Conservation (phyloP, 2,329 filamentous ascomycete genomes). For the Ceratocystis cubensis region DNA sequence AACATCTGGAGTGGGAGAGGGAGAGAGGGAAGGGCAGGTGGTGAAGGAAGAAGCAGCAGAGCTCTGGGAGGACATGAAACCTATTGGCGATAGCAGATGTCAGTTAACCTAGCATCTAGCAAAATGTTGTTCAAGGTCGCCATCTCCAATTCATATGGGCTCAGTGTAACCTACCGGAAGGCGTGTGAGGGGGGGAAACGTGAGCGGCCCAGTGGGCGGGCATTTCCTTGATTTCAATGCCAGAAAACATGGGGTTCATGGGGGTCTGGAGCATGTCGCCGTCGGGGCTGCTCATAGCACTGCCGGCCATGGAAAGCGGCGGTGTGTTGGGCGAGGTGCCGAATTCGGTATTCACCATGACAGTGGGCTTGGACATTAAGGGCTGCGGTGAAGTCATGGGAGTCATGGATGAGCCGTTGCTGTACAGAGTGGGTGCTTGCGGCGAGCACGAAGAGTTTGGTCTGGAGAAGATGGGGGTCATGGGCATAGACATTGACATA, state of each 20-base stretch:
- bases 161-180: conserved; percentile 52
- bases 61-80: conserved; percentile 20
- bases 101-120: too few species aligned
- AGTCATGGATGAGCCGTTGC: conserved; percentile 49
- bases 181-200: conserved; percentile 75
- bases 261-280: conserved; percentile 72
- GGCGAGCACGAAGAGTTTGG: conserved; percentile 55
- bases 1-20: conserved; percentile 58
- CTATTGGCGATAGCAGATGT: not conserved
- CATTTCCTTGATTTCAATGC: conserved; percentile 42
- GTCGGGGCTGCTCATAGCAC: conserved; percentile 74
- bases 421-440: conserved; percentile 40
- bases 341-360: conserved; percentile 57
- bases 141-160: not conserved
- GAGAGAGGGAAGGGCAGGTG: conserved; percentile 73
- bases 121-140: too few species aligned
- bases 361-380: conserved; percentile 58
- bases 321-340: conserved; percentile 56
- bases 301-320: conserved; percentile 72
- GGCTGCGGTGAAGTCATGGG: conserved; percentile 65
- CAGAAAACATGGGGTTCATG: conserved; percentile 65
- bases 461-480: conserved; percentile 51
- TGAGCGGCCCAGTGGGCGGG: conserved; percentile 66
- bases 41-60: conserved; percentile 26
- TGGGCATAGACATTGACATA: conserved; percentile 59